These are phyloP conservation scores for Brettanomyces naardenensis DNA, from an alignment of 805 yeast genomes.

Conservation along the genomic window DNA sequence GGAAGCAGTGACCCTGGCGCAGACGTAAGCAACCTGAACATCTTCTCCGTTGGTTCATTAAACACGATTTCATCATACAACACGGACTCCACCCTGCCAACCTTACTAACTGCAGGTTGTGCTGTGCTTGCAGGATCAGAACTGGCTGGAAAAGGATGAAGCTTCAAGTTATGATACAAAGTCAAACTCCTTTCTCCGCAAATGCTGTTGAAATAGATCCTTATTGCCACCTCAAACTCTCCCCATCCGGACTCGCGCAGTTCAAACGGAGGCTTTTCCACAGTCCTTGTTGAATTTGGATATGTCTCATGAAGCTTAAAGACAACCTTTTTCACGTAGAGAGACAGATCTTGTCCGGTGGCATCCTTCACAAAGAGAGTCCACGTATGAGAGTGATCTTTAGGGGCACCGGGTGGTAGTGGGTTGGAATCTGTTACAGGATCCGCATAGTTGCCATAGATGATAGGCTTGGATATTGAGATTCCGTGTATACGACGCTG, in stretches of 20 bases:
- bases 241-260: conserved; percentile 99
- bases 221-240: conserved; percentile 87
- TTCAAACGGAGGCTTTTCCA: conserved; percentile 88
- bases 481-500: conserved; percentile 36
- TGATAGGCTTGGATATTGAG: conserved; percentile 68
- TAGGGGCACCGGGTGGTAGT: conserved; percentile 57
- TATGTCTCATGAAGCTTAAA: conserved; percentile 95
- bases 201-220: conserved; percentile 79
- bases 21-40: conserved; percentile 69
- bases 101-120: conserved; percentile 25
- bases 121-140: neutral
- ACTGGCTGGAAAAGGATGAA: conserved; percentile 69
- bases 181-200: conserved; percentile 83
- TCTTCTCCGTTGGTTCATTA: conserved; percentile 88
- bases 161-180: conserved; percentile 79
- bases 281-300: conserved; percentile 73
- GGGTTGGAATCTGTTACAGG: conserved; percentile 45
- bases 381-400: conserved; percentile 94
- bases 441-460: conserved; percentile 74
- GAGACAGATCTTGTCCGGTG: conserved; percentile 68
- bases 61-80: conserved; percentile 88
- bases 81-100: conserved; percentile 44
- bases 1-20: conserved; percentile 54
- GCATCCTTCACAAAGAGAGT: conserved; percentile 87
- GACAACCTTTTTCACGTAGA: conserved; percentile 80